Evolutionary conservation across 176 grass and related monocot species (phyloP).

Genomic region (Bothriochloa decipiens): DNA sequence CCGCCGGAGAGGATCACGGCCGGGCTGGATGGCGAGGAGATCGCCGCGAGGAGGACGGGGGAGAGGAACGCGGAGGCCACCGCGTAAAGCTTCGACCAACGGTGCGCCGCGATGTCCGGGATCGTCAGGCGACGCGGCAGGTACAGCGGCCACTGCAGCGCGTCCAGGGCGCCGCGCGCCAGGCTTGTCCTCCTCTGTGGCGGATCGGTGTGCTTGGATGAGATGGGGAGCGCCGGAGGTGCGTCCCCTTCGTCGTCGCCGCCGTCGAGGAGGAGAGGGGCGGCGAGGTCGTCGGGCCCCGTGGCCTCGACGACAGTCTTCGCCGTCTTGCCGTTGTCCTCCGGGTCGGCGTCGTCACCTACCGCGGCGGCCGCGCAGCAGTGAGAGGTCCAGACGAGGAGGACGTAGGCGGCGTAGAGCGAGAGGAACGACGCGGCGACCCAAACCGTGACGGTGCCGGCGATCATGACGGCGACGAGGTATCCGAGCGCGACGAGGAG

Average conservation of each 20-base stretch:
- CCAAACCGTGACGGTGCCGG: conserved; percentile 60
- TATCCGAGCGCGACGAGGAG: conserved; percentile 68
- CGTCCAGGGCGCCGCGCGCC: neutral
- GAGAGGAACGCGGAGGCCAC: conserved; percentile 32
- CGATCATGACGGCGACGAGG: conserved; percentile 64
- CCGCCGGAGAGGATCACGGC: neutral
- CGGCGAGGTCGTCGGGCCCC: conserved; percentile 26
- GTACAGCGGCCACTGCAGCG: conserved; percentile 56
- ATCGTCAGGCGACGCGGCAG: conserved; percentile 80
- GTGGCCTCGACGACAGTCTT: neutral
- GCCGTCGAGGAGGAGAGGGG: conserved; percentile 23
- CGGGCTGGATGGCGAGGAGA: neutral
- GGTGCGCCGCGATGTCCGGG: conserved; percentile 62
- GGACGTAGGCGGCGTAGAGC: conserved; percentile 72
- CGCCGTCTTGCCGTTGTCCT: too few species aligned
- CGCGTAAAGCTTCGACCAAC: conserved; percentile 51
- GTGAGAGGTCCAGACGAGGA: conserved; percentile 64
- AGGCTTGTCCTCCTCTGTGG: neutral
- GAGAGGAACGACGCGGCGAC: conserved; percentile 69
- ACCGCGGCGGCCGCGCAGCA: conserved; percentile 34
- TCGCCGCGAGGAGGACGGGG: conserved; percentile 44
- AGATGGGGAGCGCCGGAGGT: neutral
- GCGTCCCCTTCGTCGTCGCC: too few species aligned
- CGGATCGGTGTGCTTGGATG: neutral
- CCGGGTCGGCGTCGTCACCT: neutral